Evolutionary conservation across 2,329 filamentous ascomycete species (phyloP), one percentile per base, ranked within the genome.

Genomic region (Paraphoma chrysanthemicola): DNA sequence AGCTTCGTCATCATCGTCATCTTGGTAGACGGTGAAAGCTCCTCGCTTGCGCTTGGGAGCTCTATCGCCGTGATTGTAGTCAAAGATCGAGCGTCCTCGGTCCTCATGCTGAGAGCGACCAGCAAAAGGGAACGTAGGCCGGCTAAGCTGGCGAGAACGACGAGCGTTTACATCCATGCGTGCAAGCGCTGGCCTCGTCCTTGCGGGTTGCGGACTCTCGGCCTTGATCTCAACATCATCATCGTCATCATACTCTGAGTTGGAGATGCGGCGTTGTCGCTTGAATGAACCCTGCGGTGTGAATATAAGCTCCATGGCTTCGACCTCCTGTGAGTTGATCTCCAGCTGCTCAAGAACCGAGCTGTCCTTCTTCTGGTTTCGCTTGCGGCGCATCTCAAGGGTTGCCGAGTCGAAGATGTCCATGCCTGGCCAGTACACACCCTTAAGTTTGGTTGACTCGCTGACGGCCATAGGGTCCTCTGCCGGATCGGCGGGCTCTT

Each of bases 331-430:
- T 0, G 90, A 92, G 16, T 85, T 86, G 50, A 82, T 75, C 64
- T 88, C 83, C 75, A 94, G 87, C 56, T 85, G 84, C 53, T 85
- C 81, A 18, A 92, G 78, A n/a, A 92, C 87, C 1, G 86, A 88
- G n/a, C 81, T 83, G 51, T 89, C 86, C 74, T 94, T 94, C 67
- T 89, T 87, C 76, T 94, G 91, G 71, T 93, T 93, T 49, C 91
- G 83, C 78, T 87, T 91, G 44, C 88, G 84, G 66, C 87, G 89
- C 82, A 90, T 89, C 58, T 89, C 86, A 14, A 87, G 84, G 4
- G 88, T 90, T 4, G 91, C 91, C 51, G 91, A 87, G 74, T 94
- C 91, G 71, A 93, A 93, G n/a, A 92, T 83, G 51, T 86, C 85
- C 90, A 93, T 93, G 16, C 91, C 91, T 2, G 89, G 88, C 83